These are phyloP conservation scores for Gremmenia infestans DNA, from an alignment of 2,329 filamentous ascomycete species.

Conservation along the genomic window DNA sequence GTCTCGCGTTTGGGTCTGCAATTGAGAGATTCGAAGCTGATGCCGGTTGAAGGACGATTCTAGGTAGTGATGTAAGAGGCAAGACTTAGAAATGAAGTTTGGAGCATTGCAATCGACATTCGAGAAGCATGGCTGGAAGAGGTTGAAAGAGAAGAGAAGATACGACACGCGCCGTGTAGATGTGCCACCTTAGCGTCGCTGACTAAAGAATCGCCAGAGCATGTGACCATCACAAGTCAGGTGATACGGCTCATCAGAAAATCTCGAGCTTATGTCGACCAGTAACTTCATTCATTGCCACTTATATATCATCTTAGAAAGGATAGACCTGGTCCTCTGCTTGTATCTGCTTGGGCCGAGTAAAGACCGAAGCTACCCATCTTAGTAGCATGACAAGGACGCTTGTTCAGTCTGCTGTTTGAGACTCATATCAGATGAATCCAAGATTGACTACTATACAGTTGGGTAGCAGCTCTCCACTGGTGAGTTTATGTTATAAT, in stretches of 20 bases:
- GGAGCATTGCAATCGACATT: conserved; percentile 24
- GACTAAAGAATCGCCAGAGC: conserved; percentile 3
- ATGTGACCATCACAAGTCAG: not conserved
- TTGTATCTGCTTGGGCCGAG: too few species aligned
- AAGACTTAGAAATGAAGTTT: not conserved
- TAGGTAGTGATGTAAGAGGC: conserved; percentile 9
- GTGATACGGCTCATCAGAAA: too few species aligned
- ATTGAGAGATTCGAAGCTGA: conserved; percentile 15
- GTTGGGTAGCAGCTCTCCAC: too few species aligned
- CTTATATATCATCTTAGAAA: too few species aligned
- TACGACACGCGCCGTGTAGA: conserved; percentile 3
- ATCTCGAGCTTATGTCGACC: not conserved
- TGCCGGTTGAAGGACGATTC: conserved; percentile 13
- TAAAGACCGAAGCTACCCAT: too few species aligned
- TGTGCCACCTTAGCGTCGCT: not conserved
- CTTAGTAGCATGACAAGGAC: too few species aligned
- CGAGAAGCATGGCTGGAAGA: conserved; percentile 19
- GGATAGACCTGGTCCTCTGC: too few species aligned
- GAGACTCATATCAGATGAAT: too few species aligned
- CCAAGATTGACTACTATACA: too few species aligned
- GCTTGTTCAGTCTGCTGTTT: too few species aligned
- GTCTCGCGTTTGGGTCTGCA: conserved; percentile 24
- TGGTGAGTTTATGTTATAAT: too few species aligned
- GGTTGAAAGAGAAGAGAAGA: conserved; percentile 4
- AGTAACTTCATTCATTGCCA: not conserved